phyloP scores from a whole-genome alignment of 2,329 filamentous ascomycete species.

The Seiridium unicorne region DNA sequence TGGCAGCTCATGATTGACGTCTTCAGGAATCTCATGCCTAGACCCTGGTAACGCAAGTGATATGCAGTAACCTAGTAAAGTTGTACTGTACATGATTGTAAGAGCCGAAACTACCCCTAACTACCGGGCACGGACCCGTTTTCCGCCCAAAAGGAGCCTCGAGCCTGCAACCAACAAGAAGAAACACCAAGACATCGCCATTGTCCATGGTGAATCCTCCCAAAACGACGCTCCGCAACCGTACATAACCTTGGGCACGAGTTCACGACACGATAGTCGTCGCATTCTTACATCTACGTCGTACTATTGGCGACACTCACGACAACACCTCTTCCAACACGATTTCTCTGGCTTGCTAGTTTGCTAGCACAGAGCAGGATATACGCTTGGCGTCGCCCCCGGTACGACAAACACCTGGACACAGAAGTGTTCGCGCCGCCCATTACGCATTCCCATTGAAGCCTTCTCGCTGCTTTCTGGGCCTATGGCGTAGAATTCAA shows the following conservation, averaged over 20 bases:
- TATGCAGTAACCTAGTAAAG: too few relatives aligned
- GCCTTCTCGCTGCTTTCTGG: neutral
- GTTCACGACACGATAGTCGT: neutral
- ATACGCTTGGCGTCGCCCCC: too few relatives aligned
- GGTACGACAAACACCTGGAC: too few relatives aligned
- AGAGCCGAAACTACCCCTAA: neutral
- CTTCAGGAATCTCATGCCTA: too few relatives aligned
- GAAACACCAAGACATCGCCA: neutral
- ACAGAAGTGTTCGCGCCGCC: too few relatives aligned
- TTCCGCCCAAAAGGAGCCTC: neutral
- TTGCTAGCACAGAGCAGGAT: too few relatives aligned
- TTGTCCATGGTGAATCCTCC: neutral
- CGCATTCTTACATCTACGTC: neutral
- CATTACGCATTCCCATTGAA: neutral
- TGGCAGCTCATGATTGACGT: too few relatives aligned
- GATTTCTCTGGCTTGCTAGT: too few relatives aligned
- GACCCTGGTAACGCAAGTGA: too few relatives aligned
- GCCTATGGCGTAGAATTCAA: neutral
- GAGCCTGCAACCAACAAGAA: slow-evolving; percentile 2
- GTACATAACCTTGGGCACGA: neutral
- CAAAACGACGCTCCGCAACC: neutral
- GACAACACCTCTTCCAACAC: too few relatives aligned
- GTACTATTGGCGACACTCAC: too few relatives aligned
- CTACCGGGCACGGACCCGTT: neutral
- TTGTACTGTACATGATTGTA: neutral